phyloP scores from a whole-genome alignment of 306 rosid genomes.

The Gleditsia sinensis region DNA sequence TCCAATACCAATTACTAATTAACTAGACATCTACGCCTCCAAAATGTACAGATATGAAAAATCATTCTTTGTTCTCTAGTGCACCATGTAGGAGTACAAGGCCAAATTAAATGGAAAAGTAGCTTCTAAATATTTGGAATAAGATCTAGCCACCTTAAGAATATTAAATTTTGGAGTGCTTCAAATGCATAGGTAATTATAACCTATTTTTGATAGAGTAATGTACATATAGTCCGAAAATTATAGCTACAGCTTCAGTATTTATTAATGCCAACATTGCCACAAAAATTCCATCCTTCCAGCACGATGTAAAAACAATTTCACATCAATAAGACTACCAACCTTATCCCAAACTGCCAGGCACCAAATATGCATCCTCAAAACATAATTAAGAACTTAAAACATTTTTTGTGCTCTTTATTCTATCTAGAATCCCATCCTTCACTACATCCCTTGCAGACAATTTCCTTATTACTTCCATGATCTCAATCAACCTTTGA shows the following conservation, averaged over 20 bases:
- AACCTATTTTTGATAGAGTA: neutral
- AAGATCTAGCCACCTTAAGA: neutral
- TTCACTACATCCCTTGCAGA: neutral
- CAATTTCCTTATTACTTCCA: neutral
- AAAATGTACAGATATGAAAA: neutral
- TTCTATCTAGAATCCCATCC: neutral
- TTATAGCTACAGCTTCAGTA: neutral
- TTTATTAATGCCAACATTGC: neutral
- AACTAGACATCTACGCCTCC: neutral
- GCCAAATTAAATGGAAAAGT: constrained; percentile 1
- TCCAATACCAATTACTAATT: neutral
- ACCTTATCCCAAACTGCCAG: neutral
- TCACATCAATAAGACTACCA: neutral
- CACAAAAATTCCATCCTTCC: neutral
- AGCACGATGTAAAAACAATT: neutral
- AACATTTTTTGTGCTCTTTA: neutral
- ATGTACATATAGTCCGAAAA: neutral
- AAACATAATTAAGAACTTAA: neutral
- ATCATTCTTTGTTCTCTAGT: neutral
- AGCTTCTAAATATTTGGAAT: constrained; percentile 1
- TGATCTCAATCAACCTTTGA: neutral
- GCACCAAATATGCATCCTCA: neutral
- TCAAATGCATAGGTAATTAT: neutral
- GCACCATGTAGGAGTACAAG: neutral
- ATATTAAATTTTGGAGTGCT: neutral